Conservation (phyloP, 495 filamentous ascomycete species). For the Parmelia sp. region DNA sequence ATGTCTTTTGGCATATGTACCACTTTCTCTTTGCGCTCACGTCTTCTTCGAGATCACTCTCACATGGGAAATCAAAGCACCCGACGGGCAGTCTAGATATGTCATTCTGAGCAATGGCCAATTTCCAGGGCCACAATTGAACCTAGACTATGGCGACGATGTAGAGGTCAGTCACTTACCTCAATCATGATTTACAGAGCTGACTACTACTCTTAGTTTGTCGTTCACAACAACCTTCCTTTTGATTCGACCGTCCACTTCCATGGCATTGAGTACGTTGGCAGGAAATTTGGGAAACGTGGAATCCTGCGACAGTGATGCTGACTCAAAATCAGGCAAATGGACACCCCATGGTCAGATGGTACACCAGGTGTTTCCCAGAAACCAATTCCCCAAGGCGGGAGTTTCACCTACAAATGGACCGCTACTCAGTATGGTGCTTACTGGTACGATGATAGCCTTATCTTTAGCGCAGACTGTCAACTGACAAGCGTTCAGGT, state of each 20-base stretch:
- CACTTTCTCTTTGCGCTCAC: constrained; percentile 13
- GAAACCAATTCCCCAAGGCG: constrained; percentile 40
- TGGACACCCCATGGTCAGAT: constrained; percentile 41
- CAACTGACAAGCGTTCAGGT: constrained; percentile 34
- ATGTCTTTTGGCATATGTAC: not conserved
- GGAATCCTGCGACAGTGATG: not conserved
- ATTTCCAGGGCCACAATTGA: constrained; percentile 52
- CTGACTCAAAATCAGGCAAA: constrained; percentile 31
- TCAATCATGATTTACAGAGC: not conserved
- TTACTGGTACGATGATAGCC: constrained; percentile 34
- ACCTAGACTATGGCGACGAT: constrained; percentile 54
- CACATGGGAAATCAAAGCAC: constrained; percentile 32
- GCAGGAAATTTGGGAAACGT: too few relatives aligned
- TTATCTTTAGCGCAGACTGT: not conserved
- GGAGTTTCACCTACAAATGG: constrained; percentile 42
- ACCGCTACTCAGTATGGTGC: constrained; percentile 44
- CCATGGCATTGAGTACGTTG: constrained; percentile 36
- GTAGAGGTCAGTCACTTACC: constrained; percentile 42
- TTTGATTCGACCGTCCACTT: constrained; percentile 50
- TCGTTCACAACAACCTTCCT: constrained; percentile 50
- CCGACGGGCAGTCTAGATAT: constrained; percentile 36
- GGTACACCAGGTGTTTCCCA: constrained; percentile 47
- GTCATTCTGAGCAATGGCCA: constrained; percentile 56
- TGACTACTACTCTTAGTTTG: constrained; percentile 21
- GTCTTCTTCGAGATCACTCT: constrained; percentile 22